A percentile compares a stretch with the other conserved stretches of the same genome.
phyloP scores from a whole-genome alignment of 1,284 basidiomycete species.

The Puccinia novopanici region DNA sequence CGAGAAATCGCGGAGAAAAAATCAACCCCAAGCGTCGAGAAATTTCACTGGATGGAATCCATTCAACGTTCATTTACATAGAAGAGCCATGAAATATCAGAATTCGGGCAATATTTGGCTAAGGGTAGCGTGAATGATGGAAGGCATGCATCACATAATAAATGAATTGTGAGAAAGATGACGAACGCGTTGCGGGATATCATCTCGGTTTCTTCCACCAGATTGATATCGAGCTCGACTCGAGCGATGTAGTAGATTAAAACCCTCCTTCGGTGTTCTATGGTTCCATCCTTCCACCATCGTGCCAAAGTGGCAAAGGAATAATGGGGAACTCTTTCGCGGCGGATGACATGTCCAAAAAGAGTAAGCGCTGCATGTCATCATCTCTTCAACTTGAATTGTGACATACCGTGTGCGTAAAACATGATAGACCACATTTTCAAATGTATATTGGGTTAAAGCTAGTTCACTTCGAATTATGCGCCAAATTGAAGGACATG shows the following conservation, averaged over 20 bases:
- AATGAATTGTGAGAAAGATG: background rate
- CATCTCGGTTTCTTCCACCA: constrained; percentile 76
- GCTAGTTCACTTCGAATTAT: constrained; percentile 83
- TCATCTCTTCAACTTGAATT: too few species aligned
- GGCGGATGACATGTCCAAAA: constrained; percentile 9
- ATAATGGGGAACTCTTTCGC: constrained; percentile 75
- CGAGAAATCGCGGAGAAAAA: constrained; percentile 92
- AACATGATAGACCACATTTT: constrained; percentile 82
- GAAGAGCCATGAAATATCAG: background rate
- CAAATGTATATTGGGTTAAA: constrained; percentile 80
- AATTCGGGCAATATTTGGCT: constrained; percentile 3
- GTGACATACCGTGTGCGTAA: constrained; percentile 69
- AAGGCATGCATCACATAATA: background rate
- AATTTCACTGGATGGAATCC: constrained; percentile 71
- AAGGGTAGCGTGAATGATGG: background rate
- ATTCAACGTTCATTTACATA: constrained; percentile 13
- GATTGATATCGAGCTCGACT: constrained; percentile 70
- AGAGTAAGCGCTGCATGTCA: background rate
- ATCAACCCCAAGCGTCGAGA: constrained; percentile 96
- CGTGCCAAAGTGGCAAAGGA: constrained; percentile 68
- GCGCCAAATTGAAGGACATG: constrained; percentile 92
- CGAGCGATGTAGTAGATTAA: constrained; percentile 70
- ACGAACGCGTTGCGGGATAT: constrained; percentile 83
- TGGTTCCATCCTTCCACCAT: constrained; percentile 70
- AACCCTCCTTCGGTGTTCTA: constrained; percentile 66